Evolutionary conservation across 306 rosid genomes (phyloP), one percentile per base, ranked within the genome.

Genomic region (Pyrus bretschneideri): DNA sequence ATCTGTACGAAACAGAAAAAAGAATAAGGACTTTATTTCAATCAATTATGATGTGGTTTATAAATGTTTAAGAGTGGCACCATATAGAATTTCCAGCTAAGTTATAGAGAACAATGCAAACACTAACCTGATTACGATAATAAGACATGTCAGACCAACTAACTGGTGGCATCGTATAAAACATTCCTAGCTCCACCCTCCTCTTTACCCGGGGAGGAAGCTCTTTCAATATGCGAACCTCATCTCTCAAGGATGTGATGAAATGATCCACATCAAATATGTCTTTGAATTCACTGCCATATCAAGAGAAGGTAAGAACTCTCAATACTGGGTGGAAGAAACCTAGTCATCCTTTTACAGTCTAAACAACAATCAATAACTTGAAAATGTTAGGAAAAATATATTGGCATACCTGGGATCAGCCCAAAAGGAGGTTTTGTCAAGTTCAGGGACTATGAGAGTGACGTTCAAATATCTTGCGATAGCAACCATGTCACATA

Each of bases 111-210:
- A 23, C 11, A 70, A 79, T 3, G 30, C 46, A 25, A 11, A 17
- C 15, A 69, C 87, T 65, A n/a, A 89, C 98, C 98, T 92, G 97
- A 73, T 89, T 77, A 78, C 75, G 84, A 80, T 94, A 94, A 86
- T 94, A 94, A 69, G 96, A 88, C 55, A 94, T 89, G 81, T 92
- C 98, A 55, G 98, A 94, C 98, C 98, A 94, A 78, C 98, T 94
- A 70, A 94, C 51, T 33, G 98, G 98, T n/a, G 98, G 95, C 98
- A 92, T 91, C 73, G 87, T 87, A 81, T 92, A 90, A 72, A 88
- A 74, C 51, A 77, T 85, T 68, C 95, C 97, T 4, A 76, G 81
- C 52, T 90, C 96, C 82, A 92, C 91, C 81, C 86, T 92, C 65
- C 80, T 84, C 87, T 92, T 92, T 29, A 95, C 88, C 74, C 99